Evolutionary conservation across 768 basidiomycete genomes (phyloP), one percentile per base, ranked within the genome.

Genomic region (Rhodotorula sphaerocarpa): DNA sequence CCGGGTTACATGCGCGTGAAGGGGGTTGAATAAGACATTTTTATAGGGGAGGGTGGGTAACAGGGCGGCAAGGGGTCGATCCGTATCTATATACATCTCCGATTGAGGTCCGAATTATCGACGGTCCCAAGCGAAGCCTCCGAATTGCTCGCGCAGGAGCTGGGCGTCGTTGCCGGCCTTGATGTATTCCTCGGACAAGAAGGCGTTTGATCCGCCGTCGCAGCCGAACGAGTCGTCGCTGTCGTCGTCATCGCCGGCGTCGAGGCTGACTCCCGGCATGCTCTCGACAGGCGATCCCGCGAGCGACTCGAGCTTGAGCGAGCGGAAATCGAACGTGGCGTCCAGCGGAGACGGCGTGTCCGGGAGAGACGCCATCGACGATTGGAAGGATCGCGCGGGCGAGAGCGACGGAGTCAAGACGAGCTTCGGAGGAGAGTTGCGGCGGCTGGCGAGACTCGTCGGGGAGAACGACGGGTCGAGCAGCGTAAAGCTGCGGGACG

Each of bases 241-340:
- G 14, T 51, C 50, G 50, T 39, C 34, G 31, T 23, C 31, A 20
- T 23, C 43, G 20, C 2, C 39, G 34, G 33, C 44, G 16, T 34
- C 44, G 2, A 3, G 20, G 28, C 31, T 34, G 41, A 5, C 23
- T 25, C 27, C 27, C 27, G 2, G 16, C 14, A 14, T 5, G 21
- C 28, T 34, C 45, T 14, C 33, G 18, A 18, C 34, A 6, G 55
- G 31, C n/a, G 55, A 27, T 3, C 44, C 28, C 28, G 54, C 11
- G 36, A 57, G 50, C 14, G 50, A 36, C 12, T 61, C 59, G 52
- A 66, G 60, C 41, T 61, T 66, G 51, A 66, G 56, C 11, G 48
- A 47, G 56, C 58, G 57, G 15, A 66, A 42, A 34, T 66, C 44
- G 57, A 66, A 66, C 33, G 56, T 39, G 14, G 65, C 20, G 14